Evolutionary conservation across 1,284 basidiomycete species (phyloP).

Genomic region (Apiotrichum porosum): DNA sequence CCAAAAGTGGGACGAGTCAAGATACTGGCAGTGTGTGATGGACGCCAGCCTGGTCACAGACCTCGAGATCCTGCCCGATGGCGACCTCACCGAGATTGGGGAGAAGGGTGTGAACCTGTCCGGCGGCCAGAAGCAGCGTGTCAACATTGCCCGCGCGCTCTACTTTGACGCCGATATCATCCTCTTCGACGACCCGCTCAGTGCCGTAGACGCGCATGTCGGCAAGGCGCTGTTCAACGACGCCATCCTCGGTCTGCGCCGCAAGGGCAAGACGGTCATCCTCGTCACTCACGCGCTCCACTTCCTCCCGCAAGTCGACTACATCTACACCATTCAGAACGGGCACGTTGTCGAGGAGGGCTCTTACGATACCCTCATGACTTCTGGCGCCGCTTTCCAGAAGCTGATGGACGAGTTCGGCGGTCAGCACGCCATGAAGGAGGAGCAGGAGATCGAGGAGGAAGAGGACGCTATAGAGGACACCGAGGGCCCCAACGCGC

Average conservation of each 20-base stretch:
- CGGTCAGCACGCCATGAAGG: slow-evolving; percentile 49
- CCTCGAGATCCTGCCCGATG: slow-evolving; percentile 65
- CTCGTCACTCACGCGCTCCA: slow-evolving; percentile 56
- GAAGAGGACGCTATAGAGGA: slow-evolving; percentile 39
- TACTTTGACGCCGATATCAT: slow-evolving; percentile 81
- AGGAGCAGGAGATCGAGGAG: slow-evolving; percentile 50
- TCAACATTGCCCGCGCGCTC: slow-evolving; percentile 67
- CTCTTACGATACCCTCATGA: slow-evolving; percentile 58
- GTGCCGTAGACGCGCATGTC: slow-evolving; percentile 78
- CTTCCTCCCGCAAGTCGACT: slow-evolving; percentile 33
- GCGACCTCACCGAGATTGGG: slow-evolving; percentile 59
- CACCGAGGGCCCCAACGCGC: slow-evolving; percentile 16
- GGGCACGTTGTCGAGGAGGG: slow-evolving; percentile 63
- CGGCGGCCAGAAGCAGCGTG: slow-evolving; percentile 50
- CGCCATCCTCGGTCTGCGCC: slow-evolving; percentile 61
- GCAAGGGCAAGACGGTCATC: slow-evolving; percentile 65
- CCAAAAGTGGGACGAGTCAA: slow-evolving; percentile 60
- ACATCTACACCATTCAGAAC: slow-evolving; percentile 51
- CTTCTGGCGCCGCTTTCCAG: slow-evolving; percentile 56
- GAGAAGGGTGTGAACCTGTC: slow-evolving; percentile 49
- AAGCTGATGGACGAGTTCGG: slow-evolving; percentile 63
- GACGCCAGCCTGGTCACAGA: slow-evolving; percentile 63
- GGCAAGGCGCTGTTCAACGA: slow-evolving; percentile 81
- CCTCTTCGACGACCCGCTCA: slow-evolving; percentile 76
- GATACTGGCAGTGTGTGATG: slow-evolving; percentile 63